phyloP scores from a whole-genome alignment of 2,329 filamentous ascomycete genomes.

The Colletotrichum spinosum region DNA sequence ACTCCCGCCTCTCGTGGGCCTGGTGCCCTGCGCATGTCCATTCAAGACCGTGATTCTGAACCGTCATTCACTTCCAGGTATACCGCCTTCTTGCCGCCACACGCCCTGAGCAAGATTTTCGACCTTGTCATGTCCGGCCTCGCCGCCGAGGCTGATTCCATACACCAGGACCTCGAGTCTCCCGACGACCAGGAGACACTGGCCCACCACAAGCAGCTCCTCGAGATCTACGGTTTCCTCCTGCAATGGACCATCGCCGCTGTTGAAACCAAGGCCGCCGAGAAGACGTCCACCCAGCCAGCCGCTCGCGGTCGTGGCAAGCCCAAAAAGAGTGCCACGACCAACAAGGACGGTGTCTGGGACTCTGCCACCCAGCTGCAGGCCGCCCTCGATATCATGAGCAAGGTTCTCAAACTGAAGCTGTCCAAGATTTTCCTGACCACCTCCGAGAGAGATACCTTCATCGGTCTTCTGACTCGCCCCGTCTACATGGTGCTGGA shows the following conservation, averaged over 20 bases:
- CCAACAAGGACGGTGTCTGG: constrained; percentile 80
- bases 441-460: constrained; percentile 95
- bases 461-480: constrained; percentile 90
- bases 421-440: constrained; percentile 93
- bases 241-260: constrained; percentile 95
- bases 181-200: constrained; percentile 89
- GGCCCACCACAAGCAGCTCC: constrained; percentile 86
- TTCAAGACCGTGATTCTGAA: constrained; percentile 59
- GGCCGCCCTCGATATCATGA: constrained; percentile 91
- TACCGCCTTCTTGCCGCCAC: constrained; percentile 80
- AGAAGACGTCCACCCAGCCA: constrained; percentile 82
- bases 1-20: constrained; percentile 37
- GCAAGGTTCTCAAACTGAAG: constrained; percentile 93
- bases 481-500: constrained; percentile 95
- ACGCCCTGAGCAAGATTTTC: constrained; percentile 91
- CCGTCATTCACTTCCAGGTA: constrained; percentile 78
- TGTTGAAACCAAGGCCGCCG: constrained; percentile 93
- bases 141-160: constrained; percentile 85
- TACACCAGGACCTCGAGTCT: constrained; percentile 86
- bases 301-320: constrained; percentile 79
- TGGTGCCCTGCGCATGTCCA: neutral
- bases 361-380: constrained; percentile 91
- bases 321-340: constrained; percentile 79
- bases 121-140: constrained; percentile 90
- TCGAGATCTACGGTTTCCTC: constrained; percentile 95